Evolutionary conservation across 208 protist species (phyloP).

Genomic region (Acanthamoeba castellanii): DNA sequence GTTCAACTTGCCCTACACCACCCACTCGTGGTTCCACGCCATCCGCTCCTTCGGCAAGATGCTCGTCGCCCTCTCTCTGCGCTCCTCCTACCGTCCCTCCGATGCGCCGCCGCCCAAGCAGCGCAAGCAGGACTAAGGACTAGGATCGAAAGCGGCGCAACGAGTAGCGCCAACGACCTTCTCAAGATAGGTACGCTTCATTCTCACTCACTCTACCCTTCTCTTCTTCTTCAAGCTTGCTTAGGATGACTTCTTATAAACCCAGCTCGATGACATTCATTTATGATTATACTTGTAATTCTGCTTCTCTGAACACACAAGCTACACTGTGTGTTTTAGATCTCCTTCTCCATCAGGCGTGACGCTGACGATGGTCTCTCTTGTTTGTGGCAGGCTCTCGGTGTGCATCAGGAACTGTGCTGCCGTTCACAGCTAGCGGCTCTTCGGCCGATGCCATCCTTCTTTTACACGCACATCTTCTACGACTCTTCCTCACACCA

Average conservation of each 20-base stretch:
- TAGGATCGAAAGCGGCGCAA: too few relatives aligned
- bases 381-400: background rate
- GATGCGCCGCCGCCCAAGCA: slow-evolving; percentile 49
- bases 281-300: too few relatives aligned
- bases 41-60: slow-evolving; percentile 41
- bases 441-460: background rate
- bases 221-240: too few relatives aligned
- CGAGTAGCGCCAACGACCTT: too few relatives aligned
- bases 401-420: background rate
- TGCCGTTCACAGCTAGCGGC: background rate
- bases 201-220: too few relatives aligned
- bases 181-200: too few relatives aligned
- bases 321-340: too few relatives aligned
- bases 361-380: too few relatives aligned
- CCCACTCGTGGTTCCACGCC: slow-evolving; percentile 72
- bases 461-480: background rate
- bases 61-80: background rate
- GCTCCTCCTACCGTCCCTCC: slow-evolving; percentile 29
- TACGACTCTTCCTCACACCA: background rate
- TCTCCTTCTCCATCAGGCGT: too few relatives aligned
- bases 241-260: too few relatives aligned
- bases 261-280: too few relatives aligned
- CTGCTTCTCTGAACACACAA: too few relatives aligned
- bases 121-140: slow-evolving; percentile 60
- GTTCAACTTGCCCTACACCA: slow-evolving; percentile 61